These are phyloP conservation scores for Vigna angularis DNA, from an alignment of 306 rosid genomes.

Conservation along the genomic window DNA sequence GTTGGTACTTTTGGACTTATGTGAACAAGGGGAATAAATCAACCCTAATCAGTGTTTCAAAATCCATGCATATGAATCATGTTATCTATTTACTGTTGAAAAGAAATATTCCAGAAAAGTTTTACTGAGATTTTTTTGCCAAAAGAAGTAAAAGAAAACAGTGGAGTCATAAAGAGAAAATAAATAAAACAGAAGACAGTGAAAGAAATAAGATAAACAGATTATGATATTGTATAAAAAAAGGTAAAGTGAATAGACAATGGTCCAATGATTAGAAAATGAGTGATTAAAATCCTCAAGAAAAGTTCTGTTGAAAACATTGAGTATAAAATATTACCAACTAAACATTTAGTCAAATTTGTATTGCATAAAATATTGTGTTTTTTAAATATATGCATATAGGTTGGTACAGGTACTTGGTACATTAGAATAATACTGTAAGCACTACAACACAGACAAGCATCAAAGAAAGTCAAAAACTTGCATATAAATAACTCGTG, in stretches of 20 bases:
- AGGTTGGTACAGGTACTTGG: not conserved
- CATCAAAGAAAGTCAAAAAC: not conserved
- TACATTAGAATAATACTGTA: not conserved
- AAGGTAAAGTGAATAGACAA: not conserved
- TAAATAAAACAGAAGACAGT: not conserved
- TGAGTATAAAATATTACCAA: not conserved
- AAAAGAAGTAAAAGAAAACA: conserved; percentile 3
- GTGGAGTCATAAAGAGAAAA: not conserved
- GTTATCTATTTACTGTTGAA: not conserved
- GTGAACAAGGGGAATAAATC: not conserved
- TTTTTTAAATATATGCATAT: not conserved
- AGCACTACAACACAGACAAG: not conserved
- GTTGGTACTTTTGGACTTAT: not conserved
- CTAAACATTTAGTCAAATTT: not conserved
- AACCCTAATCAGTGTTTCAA: not conserved
- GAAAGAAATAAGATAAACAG: not conserved
- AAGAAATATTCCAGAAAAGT: not conserved
- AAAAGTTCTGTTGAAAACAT: not conserved
- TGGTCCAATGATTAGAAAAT: not conserved
- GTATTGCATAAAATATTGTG: not conserved
- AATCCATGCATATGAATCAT: not conserved
- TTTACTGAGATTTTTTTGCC: not conserved
- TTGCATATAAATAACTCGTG: not conserved
- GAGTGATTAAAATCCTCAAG: not conserved
- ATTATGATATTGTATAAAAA: not conserved